Percentiles rank a stretch among this genome's conserved stretches.
These are phyloP conservation scores for Tilletia indica DNA, from an alignment of 1,284 basidiomycete genomes.

Conservation along the genomic window DNA sequence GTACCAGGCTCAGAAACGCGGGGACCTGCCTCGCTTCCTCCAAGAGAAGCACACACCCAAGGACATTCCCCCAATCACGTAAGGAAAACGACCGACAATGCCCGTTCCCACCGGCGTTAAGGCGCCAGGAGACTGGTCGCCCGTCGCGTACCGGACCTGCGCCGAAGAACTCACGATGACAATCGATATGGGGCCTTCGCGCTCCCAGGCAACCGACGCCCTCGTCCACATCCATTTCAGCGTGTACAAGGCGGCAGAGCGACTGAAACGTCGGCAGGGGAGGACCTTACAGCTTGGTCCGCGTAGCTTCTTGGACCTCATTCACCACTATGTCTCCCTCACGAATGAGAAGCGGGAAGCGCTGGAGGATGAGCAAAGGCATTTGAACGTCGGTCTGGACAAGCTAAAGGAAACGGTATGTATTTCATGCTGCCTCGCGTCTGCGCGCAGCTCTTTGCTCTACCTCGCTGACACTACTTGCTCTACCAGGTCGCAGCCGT, in stretches of 20 bases:
- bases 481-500: slow-evolving; percentile 66
- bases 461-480: not conserved
- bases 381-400: slow-evolving; percentile 95
- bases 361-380: slow-evolving; percentile 96
- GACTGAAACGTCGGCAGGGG: slow-evolving; percentile 84
- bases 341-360: slow-evolving; percentile 98
- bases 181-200: slow-evolving; percentile 49
- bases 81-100: not conserved
- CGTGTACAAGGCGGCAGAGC: slow-evolving; percentile 81
- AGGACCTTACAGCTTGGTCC: slow-evolving; percentile 96
- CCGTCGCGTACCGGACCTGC: slow-evolving; percentile 53
- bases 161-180: slow-evolving; percentile 48
- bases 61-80: no score
- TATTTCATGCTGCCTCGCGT: not conserved
- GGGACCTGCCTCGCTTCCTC: no score
- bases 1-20: no score
- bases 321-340: slow-evolving; percentile 94
- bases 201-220: slow-evolving; percentile 72
- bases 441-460: not conserved
- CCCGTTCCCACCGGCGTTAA: slow-evolving; percentile 25
- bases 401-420: slow-evolving; percentile 85
- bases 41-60: no score
- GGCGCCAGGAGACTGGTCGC: slow-evolving; percentile 54
- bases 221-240: slow-evolving; percentile 90
- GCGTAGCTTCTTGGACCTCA: slow-evolving; percentile 95